A percentile compares a stretch with the other conserved stretches of the same genome.
These are phyloP conservation scores for Penicillium silybi DNA, from an alignment of 495 filamentous ascomycete genomes.

Conservation along the genomic window DNA sequence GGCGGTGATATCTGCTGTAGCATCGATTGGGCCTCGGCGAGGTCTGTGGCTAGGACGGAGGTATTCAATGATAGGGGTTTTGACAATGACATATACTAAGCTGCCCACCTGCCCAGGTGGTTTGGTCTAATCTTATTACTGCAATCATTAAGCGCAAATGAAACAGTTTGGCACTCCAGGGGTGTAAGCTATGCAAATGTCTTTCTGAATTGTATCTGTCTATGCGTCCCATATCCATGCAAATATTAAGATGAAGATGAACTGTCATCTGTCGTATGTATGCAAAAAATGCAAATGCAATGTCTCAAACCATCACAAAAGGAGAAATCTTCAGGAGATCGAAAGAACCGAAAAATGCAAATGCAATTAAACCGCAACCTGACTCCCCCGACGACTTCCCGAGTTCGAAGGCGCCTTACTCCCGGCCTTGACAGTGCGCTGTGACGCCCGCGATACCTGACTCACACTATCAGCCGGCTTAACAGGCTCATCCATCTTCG, in stretches of 20 bases:
- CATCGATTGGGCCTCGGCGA: no score
- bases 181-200: not conserved
- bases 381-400: slow-evolving; percentile 31
- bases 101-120: no score
- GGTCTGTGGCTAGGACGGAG: no score
- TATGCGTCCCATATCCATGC: not conserved
- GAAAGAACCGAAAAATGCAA: not conserved
- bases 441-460: slow-evolving; percentile 47
- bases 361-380: slow-evolving; percentile 18
- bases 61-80: no score
- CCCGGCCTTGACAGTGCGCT: slow-evolving; percentile 36
- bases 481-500: slow-evolving; percentile 41
- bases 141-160: no score
- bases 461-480: slow-evolving; percentile 66
- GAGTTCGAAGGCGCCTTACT: slow-evolving; percentile 26
- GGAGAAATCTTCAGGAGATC: no score
- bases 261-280: not conserved
- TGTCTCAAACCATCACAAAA: no score
- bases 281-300: not conserved
- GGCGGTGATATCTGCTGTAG: no score
- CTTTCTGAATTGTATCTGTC: not conserved
- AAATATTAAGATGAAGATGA: not conserved
- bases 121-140: no score
- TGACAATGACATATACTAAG: no score
- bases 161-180: no score